Evolutionary conservation across 805 yeast genomes (phyloP), one percentile per base, ranked within the genome.

Genomic region (Candida pseudofarinosa): DNA sequence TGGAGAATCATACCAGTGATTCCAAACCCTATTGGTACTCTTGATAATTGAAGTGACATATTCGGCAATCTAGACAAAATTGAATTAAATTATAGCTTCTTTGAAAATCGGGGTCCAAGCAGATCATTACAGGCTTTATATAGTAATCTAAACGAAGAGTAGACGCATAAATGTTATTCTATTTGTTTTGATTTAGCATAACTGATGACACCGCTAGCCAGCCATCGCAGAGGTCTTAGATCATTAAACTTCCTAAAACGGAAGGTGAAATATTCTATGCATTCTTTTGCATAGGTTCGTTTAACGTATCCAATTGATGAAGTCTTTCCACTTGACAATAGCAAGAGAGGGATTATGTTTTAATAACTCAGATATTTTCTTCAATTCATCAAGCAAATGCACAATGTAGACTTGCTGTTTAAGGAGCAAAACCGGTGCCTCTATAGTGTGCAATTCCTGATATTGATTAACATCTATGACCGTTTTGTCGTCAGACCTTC

Each of bases 191-290:
- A 23, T 23, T 23, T 7, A 6, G 10, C 10, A 23, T 10, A n/a
- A 6, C 28, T 23, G 28, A 6, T 10, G 10, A 23, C 28, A 23
- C 10, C 28, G 28, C 4, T 35, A 35, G 16, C 38, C 38, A 35
- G 38, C 38, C 38, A 35, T 18, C 15, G 28, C 28, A 23, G 28
- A 10, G 10, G 10, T 10, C 10, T 7, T 32, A 33, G 10, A 4
- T 35, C 19, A 41, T 45, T 38, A 39, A 16, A 23, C 39, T 50
- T 30, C 54, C 53, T 36, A 45, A 39, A 43, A 40, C 28, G 55
- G 55, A 6, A 44, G 45, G 36, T 37, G 26, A 15, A 38, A 42
- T 7, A 13, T 32, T 32, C 39, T 37, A 41, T 15, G 31, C 33
- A 7, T 39, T 26, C 13, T 23, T 33, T 19, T 17, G 37, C 37